Percentiles rank a stretch among this genome's conserved stretches.
phyloP scores from a whole-genome alignment of 129 eudicot genomes.

The Calendula officinalis region DNA sequence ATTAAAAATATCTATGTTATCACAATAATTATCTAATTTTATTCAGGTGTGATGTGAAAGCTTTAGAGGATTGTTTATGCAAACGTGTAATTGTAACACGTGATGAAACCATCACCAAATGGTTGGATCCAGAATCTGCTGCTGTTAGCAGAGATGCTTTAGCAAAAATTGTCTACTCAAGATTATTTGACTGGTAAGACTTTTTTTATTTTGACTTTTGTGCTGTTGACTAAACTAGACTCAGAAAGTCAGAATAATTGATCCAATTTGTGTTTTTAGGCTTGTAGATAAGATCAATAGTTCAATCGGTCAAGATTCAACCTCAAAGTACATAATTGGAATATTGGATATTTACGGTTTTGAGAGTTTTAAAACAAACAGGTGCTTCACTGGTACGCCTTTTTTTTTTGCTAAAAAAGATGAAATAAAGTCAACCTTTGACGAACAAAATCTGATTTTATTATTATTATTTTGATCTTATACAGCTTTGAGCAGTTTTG shows the following conservation, averaged over 20 bases:
- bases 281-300: slow-evolving; percentile 77
- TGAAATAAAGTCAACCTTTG: neutral
- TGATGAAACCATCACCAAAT: slow-evolving; percentile 85
- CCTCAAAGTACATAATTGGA: slow-evolving; percentile 67
- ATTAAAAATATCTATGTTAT: neutral
- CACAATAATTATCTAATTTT: slow-evolving; percentile 3
- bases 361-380: slow-evolving; percentile 98
- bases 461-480: slow-evolving; percentile 11
- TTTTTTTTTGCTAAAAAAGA: slow-evolving; percentile 33
- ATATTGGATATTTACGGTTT: slow-evolving; percentile 95
- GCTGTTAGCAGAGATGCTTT: slow-evolving; percentile 83
- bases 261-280: slow-evolving; percentile 43
- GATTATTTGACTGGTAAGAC: slow-evolving; percentile 86
- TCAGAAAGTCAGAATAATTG: slow-evolving; percentile 18
- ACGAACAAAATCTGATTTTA: neutral
- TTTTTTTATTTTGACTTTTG: slow-evolving; percentile 21
- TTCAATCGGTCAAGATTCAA: slow-evolving; percentile 91
- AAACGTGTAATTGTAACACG: slow-evolving; percentile 85
- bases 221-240: slow-evolving; percentile 11
- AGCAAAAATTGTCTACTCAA: slow-evolving; percentile 75
- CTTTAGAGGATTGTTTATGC: slow-evolving; percentile 84
- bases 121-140: slow-evolving; percentile 87
- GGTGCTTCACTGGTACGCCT: slow-evolving; percentile 90
- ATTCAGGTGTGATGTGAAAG: slow-evolving; percentile 78
- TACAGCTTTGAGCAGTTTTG: slow-evolving; percentile 91